Conservation (phyloP, 345 rosid genomes). For the thale cress (Arabidopsis thaliana) region DNA sequence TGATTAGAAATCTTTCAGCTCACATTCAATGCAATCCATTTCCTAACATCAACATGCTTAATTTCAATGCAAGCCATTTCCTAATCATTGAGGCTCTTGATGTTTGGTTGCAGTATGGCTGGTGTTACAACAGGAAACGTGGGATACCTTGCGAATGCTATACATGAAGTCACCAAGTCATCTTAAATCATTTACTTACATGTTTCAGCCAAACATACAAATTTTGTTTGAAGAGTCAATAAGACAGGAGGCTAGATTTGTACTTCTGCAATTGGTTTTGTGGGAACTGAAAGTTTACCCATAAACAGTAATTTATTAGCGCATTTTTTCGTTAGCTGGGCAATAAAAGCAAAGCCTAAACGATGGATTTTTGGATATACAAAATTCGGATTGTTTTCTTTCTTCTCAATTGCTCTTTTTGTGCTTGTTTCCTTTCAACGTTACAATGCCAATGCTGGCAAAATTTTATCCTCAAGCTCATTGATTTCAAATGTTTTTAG, state of each 20-base stretch:
- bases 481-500: no score
- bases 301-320: slow-evolving; percentile 23
- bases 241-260: slow-evolving; percentile 23
- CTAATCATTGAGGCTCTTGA: slow-evolving; percentile 9
- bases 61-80: neutral
- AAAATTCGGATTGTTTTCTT: no score
- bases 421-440: neutral
- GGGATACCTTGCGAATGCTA: slow-evolving; percentile 83
- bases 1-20: neutral
- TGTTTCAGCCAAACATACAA: slow-evolving; percentile 6
- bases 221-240: slow-evolving; percentile 16
- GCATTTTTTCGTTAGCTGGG: neutral
- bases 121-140: slow-evolving; percentile 88
- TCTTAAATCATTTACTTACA: slow-evolving; percentile 28
- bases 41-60: neutral
- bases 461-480: no score
- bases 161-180: slow-evolving; percentile 77
- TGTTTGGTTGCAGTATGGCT: slow-evolving; percentile 79
- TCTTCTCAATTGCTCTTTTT: neutral
- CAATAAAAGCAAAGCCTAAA: slow-evolving; percentile 14
- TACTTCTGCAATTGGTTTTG: slow-evolving; percentile 21
- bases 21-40: neutral
- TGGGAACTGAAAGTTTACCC: slow-evolving; percentile 37
- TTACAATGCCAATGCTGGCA: no score
- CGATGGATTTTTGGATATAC: neutral